These are phyloP conservation scores for Hexamita inflata DNA, from an alignment of 208 protist genomes.

Conservation along the genomic window DNA sequence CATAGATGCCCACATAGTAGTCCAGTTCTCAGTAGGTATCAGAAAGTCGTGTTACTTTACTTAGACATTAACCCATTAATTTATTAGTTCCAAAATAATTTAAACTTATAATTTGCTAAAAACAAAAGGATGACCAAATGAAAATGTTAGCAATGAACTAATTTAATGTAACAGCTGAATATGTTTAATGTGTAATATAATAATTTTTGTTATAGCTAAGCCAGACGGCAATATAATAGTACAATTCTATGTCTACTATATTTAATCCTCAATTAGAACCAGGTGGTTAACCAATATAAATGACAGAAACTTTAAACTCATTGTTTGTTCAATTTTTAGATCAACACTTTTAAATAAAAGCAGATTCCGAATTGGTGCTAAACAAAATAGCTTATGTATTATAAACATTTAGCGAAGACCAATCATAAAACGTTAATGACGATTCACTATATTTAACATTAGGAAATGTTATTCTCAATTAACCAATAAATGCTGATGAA, in stretches of 20 bases:
- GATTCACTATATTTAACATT: background rate
- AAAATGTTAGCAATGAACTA: too few species aligned
- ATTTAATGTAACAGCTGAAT: background rate
- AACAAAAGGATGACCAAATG: too few species aligned
- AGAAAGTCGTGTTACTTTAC: conserved; percentile 9
- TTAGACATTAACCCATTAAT: background rate
- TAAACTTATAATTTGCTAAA: too few species aligned
- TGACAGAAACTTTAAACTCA: too few species aligned
- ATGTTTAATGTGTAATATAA: background rate
- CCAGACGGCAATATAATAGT: too few species aligned
- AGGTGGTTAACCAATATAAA: too few species aligned
- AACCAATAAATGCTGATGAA: conserved; percentile 7
- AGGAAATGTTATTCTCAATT: background rate
- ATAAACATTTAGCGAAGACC: background rate
- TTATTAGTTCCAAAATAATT: conserved; percentile 14
- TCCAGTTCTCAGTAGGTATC: background rate
- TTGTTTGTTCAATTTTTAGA: too few species aligned
- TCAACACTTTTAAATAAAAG: too few species aligned
- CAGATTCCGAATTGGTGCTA: background rate
- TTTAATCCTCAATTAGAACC: too few species aligned
- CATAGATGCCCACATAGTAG: too few species aligned
- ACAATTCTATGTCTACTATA: too few species aligned
- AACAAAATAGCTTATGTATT: conserved; percentile 11
- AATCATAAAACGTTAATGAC: conserved; percentile 4
- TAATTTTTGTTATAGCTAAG: background rate